Conservation (phyloP, 257 asterid genomes). For the Solanum piurae region DNA sequence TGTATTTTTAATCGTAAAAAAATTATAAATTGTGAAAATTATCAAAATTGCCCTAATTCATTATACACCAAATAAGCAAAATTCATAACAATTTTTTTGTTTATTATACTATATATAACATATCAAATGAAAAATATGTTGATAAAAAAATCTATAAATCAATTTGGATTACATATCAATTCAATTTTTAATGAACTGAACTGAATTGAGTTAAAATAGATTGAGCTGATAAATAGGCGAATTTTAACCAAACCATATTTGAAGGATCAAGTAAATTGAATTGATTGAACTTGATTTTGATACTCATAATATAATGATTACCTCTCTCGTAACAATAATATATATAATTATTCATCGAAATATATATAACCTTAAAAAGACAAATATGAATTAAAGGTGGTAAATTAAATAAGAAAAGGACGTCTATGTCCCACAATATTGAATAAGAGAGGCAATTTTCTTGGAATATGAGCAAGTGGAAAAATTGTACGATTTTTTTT, state of each 20-base stretch:
- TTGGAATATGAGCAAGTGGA: background rate
- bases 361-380: background rate
- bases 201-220: no score
- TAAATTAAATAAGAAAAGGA: background rate
- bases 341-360: background rate
- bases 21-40: background rate
- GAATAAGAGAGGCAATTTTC: background rate
- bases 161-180: background rate
- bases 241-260: background rate
- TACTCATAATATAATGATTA: background rate
- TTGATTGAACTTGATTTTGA: no score
- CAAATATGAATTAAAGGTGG: background rate
- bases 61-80: background rate
- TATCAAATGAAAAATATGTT: no score
- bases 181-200: no score
- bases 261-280: no score
- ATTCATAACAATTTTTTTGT: no score
- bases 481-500: background rate
- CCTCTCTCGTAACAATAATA: background rate
- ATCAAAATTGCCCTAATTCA: background rate
- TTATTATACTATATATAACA: no score
- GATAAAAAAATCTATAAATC: no score
- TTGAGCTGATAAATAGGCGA: background rate
- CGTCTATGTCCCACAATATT: background rate
- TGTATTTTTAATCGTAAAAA: no score